These are phyloP conservation scores for Rhizophora mangle DNA, from an alignment of 345 rosid species.

Conservation along the genomic window DNA sequence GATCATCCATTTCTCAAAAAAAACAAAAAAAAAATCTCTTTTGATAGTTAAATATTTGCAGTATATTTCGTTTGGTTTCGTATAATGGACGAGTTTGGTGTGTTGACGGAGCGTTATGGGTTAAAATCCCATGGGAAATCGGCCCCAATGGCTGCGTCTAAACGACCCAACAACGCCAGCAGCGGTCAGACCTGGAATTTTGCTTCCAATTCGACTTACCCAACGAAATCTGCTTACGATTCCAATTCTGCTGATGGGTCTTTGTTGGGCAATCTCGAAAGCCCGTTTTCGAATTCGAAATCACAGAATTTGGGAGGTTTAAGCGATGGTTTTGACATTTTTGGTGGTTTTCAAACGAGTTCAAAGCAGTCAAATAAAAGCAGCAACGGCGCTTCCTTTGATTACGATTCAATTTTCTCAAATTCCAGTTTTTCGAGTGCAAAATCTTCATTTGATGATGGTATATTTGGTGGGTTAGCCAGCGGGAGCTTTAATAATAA, in stretches of 20 bases:
- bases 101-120: slow-evolving; percentile 75
- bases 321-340: slow-evolving; percentile 43
- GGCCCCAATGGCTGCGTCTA: slow-evolving; percentile 75
- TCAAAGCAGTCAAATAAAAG: slow-evolving; percentile 20
- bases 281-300: slow-evolving; percentile 21
- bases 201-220: slow-evolving; percentile 12
- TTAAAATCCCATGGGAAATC: slow-evolving; percentile 84
- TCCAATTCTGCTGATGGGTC: slow-evolving; percentile 35
- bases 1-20: slow-evolving; percentile 5
- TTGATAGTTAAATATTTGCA: background rate
- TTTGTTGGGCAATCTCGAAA: slow-evolving; percentile 24
- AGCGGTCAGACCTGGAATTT: slow-evolving; percentile 27
- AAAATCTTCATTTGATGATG: slow-evolving; percentile 44
- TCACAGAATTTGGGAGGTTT: slow-evolving; percentile 32
- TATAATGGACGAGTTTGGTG: slow-evolving; percentile 77
- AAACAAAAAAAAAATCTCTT: background rate
- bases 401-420: slow-evolving; percentile 49
- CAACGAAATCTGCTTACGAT: slow-evolving; percentile 31
- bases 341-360: slow-evolving; percentile 41
- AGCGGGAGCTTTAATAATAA: slow-evolving; percentile 27
- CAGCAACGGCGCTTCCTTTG: slow-evolving; percentile 36
- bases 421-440: slow-evolving; percentile 26
- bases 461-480: slow-evolving; percentile 48
- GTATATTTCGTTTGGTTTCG: background rate
- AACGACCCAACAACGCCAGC: slow-evolving; percentile 29